A percentile compares a stretch with the other conserved stretches of the same genome.
Evolutionary conservation across 2,329 filamentous ascomycete species (phyloP).

Genomic region (Penicillium sp.): DNA sequence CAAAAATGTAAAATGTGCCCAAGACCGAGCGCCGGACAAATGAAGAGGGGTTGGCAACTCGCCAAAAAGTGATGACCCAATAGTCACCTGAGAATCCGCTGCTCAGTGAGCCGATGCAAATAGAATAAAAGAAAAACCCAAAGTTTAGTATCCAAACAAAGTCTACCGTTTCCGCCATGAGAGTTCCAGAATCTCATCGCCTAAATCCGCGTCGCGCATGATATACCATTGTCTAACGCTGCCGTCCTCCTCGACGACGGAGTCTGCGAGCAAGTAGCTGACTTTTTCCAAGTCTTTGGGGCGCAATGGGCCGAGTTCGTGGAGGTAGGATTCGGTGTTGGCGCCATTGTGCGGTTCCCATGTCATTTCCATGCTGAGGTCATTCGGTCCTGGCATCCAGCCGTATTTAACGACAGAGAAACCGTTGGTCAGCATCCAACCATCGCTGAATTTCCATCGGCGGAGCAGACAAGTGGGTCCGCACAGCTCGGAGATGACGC

Average conservation of each 20-base stretch:
- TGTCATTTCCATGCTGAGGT: slow-evolving; percentile 53
- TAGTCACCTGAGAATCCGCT: not conserved
- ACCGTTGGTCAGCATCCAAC: slow-evolving; percentile 58
- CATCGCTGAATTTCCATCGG: slow-evolving; percentile 51
- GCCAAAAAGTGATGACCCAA: slow-evolving; percentile 1
- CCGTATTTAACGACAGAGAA: slow-evolving; percentile 58
- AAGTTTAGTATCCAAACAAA: not conserved
- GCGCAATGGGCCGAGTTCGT: slow-evolving; percentile 55
- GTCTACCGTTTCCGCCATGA: slow-evolving; percentile 33
- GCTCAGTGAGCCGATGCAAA: slow-evolving; percentile 4
- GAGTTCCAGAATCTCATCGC: slow-evolving; percentile 43
- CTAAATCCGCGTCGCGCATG: slow-evolving; percentile 41
- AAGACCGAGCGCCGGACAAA: slow-evolving; percentile 19
- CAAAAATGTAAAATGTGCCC: slow-evolving; percentile 17
- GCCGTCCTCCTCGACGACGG: slow-evolving; percentile 41
- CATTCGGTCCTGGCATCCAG: slow-evolving; percentile 44
- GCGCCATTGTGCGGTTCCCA: slow-evolving; percentile 51
- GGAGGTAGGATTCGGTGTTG: slow-evolving; percentile 48
- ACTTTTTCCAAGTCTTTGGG: slow-evolving; percentile 50
- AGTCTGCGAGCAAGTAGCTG: slow-evolving; percentile 52
- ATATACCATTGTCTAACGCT: slow-evolving; percentile 59
- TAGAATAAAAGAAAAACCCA: not conserved
- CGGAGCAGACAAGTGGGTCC: slow-evolving; percentile 58
- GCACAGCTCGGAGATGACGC: slow-evolving; percentile 52
- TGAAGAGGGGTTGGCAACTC: not conserved